Conservation (phyloP, 169 alveolate genomes). For the Plasmodium vivax region DNA sequence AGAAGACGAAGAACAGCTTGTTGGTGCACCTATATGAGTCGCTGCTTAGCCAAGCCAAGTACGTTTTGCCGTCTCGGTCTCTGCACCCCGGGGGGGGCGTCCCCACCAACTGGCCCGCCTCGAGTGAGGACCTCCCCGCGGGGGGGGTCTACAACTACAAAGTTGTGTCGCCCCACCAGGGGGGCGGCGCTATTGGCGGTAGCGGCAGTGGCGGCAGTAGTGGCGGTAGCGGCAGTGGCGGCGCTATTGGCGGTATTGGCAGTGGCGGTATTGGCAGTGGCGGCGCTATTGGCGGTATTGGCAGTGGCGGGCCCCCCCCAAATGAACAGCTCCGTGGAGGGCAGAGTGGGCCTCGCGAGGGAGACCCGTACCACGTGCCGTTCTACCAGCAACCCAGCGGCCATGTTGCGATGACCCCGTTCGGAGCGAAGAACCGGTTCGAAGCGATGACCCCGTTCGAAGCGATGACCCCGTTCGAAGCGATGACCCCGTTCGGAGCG, state of each 20-base stretch:
- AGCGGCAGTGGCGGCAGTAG: too few relatives aligned
- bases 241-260: too few relatives aligned
- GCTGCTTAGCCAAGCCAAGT: slow-evolving; percentile 9
- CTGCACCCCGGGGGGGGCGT: background rate
- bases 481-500: too few relatives aligned
- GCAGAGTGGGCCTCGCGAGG: background rate
- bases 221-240: too few relatives aligned
- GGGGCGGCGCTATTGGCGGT: too few relatives aligned
- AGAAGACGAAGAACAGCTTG: slow-evolving; percentile 24
- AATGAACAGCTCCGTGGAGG: background rate
- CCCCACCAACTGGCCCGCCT: background rate
- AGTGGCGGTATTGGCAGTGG: too few relatives aligned
- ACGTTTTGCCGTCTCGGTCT: background rate
- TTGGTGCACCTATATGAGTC: slow-evolving; percentile 25
- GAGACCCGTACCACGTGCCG: background rate
- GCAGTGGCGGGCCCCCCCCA: background rate
- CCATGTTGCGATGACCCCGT: background rate
- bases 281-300: too few relatives aligned
- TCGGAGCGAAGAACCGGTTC: too few relatives aligned
- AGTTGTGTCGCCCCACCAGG: background rate
- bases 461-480: too few relatives aligned
- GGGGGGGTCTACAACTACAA: slow-evolving; percentile 5
- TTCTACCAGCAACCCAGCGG: background rate
- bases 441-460: too few relatives aligned
- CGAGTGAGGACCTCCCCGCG: background rate